Evolutionary conservation across 2,329 filamentous ascomycete genomes (phyloP), one percentile per base, ranked within the genome.

Genomic region (Cladosporium oxysporum): DNA sequence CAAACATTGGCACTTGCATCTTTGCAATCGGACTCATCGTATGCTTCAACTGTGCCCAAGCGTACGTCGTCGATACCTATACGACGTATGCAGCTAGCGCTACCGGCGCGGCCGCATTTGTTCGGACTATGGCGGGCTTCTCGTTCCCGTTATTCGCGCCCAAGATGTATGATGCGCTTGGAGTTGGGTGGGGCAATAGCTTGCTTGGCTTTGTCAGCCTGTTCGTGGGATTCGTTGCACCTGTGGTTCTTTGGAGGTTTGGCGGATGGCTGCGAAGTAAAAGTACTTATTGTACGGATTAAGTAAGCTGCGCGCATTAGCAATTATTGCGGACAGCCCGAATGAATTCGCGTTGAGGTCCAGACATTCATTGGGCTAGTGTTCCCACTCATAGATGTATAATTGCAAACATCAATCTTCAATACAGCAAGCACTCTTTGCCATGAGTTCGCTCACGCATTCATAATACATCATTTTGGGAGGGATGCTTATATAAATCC

Each of bases 131-230:
- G 52, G 75, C 78, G 2, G 83, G 81, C 0, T 84, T 84, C 67
- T 67, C 79, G 11, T 85, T 85, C 53, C 83, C 84, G 0, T 68
- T 85, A 0, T 84, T 85, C 66, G 82, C 81, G 0, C 82, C 82
- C 0, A 67, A 62, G 4, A 78, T 80, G 75, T 81, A 79, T 68
- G 65, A 74, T 11, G 68, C 68, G 5, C 70, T 81, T 28, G 76
- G 76, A 0, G 76, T 76, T 57, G 79, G 88, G 0, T 88, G 87
- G 76, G 88, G 87, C 0, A 88, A 87, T 67, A 82, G 79, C 16
- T 64, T 87, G 64, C 72, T 87, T 6, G 85, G 78, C 0, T 86
- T 87, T 65, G 79, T 87, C 57, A 78, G 80, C 0, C 49, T 84
- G 7, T 80, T 66, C 59, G 59, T 77, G 23, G 73, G 74, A n/a